Base-by-base conservation (phyloP, 2,329 filamentous ascomycete species). In the Chrysoporthe deuterocubensis region DNA sequence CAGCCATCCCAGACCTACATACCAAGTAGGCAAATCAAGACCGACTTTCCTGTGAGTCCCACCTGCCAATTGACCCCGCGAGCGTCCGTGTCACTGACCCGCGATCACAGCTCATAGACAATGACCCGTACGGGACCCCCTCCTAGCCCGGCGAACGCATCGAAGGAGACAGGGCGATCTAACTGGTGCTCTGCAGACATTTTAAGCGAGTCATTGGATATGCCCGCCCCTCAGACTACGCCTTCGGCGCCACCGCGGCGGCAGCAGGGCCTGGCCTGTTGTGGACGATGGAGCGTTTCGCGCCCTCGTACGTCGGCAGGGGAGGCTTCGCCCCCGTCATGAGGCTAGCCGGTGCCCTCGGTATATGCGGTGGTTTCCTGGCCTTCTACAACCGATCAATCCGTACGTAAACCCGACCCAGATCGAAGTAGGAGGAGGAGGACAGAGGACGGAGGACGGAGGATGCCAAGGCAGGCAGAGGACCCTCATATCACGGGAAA, bases 161-260 rank as follows among this genome's bases (percentile, higher is more conserved):
- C 59, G 32, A 42, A 42, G 9, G 34, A 52, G 44, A 63, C 59
- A 42, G 44, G 50, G 74, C 75, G 69, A 83, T 74, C 75, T 74
- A 73, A 73, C 72, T 65, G 58, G 52, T 57, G 54, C 42, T 37
- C 40, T 70, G 67, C 75, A 97, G 93, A 76, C 96, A 99, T 81
- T 91, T 98, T 81, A 93, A 89, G 81, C 91, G 96, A 78, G 96
- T 98, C 21, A 80, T 97, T 71, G 81, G 89, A 77, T 99, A 99
- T 86, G 92, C 94, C 71, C 89, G 96, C 71, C 83, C 89, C 60
- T 92, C 90, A 62, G 96, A 99, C 81, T 98, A 96, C 81, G 84
- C 85, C 52, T 83, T 88, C 73, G 95, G 90, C 71, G 84, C 85
- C 67, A 86, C 83, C 16, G 87, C 91, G 62, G 90, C 90, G 16